Percentiles rank a stretch among this genome's conserved stretches.
Conservation (phyloP, 306 rosid genomes). For the Carpinus viminea region DNA sequence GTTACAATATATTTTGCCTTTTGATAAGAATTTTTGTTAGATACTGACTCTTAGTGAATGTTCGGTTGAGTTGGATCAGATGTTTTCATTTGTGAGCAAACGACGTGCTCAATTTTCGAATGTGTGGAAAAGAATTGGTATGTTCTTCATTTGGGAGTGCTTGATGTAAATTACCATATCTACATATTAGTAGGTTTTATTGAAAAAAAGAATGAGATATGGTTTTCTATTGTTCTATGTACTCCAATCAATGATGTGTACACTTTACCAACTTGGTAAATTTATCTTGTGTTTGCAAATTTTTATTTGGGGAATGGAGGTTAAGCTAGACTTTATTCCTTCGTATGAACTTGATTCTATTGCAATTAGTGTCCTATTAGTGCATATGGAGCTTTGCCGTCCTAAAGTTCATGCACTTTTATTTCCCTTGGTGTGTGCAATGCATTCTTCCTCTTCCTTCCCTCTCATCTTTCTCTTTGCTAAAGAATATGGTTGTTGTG, state of each 20-base stretch:
- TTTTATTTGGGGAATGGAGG: no score
- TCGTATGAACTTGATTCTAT: no score
- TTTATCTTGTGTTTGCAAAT: no score
- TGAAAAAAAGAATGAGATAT: neutral
- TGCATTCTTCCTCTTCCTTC: no score
- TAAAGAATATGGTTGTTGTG: no score
- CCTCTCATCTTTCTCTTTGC: no score
- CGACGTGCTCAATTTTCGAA: no score
- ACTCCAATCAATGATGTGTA: neutral
- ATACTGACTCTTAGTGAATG: slow-evolving; percentile 1
- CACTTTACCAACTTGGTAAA: neutral
- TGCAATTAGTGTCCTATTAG: no score
- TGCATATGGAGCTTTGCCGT: no score
- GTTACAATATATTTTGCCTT: neutral
- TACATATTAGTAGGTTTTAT: slow-evolving; percentile 3
- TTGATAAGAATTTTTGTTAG: neutral
- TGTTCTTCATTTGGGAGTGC: slow-evolving; percentile 26
- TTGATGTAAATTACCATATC: neutral
- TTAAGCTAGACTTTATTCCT: no score
- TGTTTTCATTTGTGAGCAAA: slow-evolving; percentile 80
- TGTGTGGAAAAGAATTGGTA: slow-evolving; percentile 88
- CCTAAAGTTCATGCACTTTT: no score
- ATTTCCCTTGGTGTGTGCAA: no score
- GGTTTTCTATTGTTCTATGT: neutral
- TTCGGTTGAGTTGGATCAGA: slow-evolving; percentile 43